These are phyloP conservation scores for Blastobotrys proliferans DNA, from an alignment of 1,139 yeast species.

Conservation along the genomic window DNA sequence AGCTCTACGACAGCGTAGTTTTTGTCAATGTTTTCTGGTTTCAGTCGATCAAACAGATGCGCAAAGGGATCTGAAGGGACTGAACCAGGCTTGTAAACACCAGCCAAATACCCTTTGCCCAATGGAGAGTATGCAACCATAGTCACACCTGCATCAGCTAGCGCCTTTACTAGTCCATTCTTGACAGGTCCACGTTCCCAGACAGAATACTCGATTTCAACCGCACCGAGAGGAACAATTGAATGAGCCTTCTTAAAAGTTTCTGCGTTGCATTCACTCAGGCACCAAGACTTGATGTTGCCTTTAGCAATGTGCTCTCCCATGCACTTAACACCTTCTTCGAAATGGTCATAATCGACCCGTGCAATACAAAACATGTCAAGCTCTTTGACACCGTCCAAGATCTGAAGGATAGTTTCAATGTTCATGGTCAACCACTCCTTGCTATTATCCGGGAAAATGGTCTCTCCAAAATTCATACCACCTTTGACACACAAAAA, in stretches of 20 bases:
- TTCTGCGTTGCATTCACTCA: conserved; percentile 64
- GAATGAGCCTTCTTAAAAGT: conserved; percentile 54
- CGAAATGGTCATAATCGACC: conserved; percentile 46
- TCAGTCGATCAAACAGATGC: conserved; percentile 43
- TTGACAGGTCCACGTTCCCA: conserved; percentile 55
- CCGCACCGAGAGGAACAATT: conserved; percentile 55
- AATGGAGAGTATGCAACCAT: conserved; percentile 78
- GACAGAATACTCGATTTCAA: conserved; percentile 70
- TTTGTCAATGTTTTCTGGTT: conserved; percentile 45
- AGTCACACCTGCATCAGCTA: conserved; percentile 57
- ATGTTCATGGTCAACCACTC: conserved; percentile 29
- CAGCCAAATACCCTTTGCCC: conserved; percentile 75
- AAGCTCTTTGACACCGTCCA: conserved; percentile 36
- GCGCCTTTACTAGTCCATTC: conserved; percentile 56
- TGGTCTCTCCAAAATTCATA: conserved; percentile 47
- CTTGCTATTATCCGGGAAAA: conserved; percentile 32
- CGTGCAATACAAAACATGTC: conserved; percentile 70
- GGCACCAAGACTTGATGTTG: conserved; percentile 54
- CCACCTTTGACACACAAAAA: conserved; percentile 70
- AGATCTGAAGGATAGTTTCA: conserved; percentile 42
- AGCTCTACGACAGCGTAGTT: conserved; percentile 50
- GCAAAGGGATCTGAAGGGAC: conserved; percentile 50
- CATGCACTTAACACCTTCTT: conserved; percentile 31
- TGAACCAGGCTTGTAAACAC: conserved; percentile 40
- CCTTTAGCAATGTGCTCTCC: conserved; percentile 31